Evolutionary conservation across 768 basidiomycete genomes (phyloP), one percentile per base, ranked within the genome.

Genomic region (Xerocomus spinulosus): DNA sequence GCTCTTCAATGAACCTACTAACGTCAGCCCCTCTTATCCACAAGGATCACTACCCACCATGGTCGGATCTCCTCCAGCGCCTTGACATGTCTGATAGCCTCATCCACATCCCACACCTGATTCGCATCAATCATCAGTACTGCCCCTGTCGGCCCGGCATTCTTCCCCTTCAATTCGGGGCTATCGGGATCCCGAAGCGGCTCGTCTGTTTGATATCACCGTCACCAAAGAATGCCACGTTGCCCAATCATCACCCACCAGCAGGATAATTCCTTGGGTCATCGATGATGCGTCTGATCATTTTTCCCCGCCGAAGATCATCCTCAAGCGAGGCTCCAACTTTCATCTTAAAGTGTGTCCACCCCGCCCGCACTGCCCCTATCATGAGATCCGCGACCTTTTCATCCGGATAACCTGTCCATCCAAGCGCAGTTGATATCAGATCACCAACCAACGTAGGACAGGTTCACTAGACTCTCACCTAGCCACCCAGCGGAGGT

Each of bases 261-360:
- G 87, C 25, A 87, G 78, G 63, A 52, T 49, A 58, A 33, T 87
- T 82, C 52, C 80, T 77, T 0, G 90, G 87, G 69, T 96, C 85
- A 62, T 96, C 93, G 59, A 96, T 93, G 63, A 96, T 87, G 20
- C 85, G 85, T 44, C 94, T 82, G 54, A 95, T 92, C 60, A 96
- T 75, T 56, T 76, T 82, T 12, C 90, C 89, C 40, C 93, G 81
- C 25, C 89, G 83, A 26, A 92, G 69, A 67, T 96, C 93, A 61
- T 85, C 81, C 24, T 81, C 78, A 43, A 79, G 75, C 68, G 89
- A 79, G 18, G 86, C 83, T 35, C 93, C 93, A 53, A 96, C 92
- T 70, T 97, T 96, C 83, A 95, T 91, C 73, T 96, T 96, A 80
- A 96, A 95, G 72, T 94, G 91, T 68, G 89, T 96, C 81, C 94